Evolutionary conservation across 108 stramenopile genomes (phyloP), one percentile per base, ranked within the genome.

Genomic region (Phaeodactylum tricornutum): DNA sequence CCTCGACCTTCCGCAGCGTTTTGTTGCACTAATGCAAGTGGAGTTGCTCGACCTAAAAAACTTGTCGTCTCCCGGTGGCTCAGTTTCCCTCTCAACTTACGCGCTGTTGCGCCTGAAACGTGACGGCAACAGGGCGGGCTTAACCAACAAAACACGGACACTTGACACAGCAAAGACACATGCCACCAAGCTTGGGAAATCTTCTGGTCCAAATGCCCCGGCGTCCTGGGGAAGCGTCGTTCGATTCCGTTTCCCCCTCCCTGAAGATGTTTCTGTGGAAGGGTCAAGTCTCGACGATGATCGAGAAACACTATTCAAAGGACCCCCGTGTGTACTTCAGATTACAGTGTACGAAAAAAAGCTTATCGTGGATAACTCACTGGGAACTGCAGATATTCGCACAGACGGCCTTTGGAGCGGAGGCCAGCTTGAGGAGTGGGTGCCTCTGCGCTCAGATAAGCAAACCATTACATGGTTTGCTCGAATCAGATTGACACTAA

Each of bases 21-120:
- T 90, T 61, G 47, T 92, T 31, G 89, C 87, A 26, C 61, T 95
- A 34, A 59, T 96, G 21, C 92, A 90, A 60, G 89, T 93, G n/a
- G 90, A 93, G 45, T 61, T 94, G n/a, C 72, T 92, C 1, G 95
- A 92, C 53, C 62, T 96, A 38, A 96, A 96, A 72, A 94, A 96
- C 62, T 72, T 96, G n/a, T 89, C 86, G 19, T 75, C 94, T 7
- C 80, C 91, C 6, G 83, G 81, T 36, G 87, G 86, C 20, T 81
- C 84, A 15, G 55, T 79, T 39, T 72, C 83, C 31, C 52, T 92
- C 34, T 68, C 79, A 6, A 84, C 81, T 0, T 92, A 87, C 47
- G 78, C 85, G 5, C 39, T 92, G 53, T 64, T 84, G 23, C 83
- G 91, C 9, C 46, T 87, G 27, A 83, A 83, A 50, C 62, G 91